These are phyloP conservation scores for Pseudogymnoascus sp. DNA, from an alignment of 2,329 filamentous ascomycete genomes.

Conservation along the genomic window DNA sequence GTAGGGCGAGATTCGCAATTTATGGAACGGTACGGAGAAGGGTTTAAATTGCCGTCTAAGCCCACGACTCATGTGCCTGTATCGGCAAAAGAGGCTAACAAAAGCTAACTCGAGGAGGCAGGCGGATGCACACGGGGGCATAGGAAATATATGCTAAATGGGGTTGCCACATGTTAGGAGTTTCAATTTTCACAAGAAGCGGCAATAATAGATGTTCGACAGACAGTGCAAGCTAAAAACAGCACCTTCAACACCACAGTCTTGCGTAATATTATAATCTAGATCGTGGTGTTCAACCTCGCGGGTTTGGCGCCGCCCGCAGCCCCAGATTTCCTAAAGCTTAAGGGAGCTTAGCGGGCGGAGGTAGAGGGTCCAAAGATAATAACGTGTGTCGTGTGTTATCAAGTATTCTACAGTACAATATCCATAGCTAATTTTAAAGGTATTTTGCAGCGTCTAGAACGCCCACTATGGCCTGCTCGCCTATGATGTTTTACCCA, in stretches of 20 bases:
- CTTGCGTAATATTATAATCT: neutral
- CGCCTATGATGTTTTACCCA: no score
- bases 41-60: conserved; percentile 10
- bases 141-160: neutral
- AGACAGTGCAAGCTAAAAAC: neutral
- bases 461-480: no score
- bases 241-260: neutral
- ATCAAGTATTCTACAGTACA: no score
- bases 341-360: no score
- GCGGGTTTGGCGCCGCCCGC: no score
- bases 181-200: neutral
- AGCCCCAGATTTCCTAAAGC: no score
- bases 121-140: neutral
- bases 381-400: no score
- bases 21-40: conserved; percentile 21
- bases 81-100: neutral
- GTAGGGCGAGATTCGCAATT: conserved; percentile 17
- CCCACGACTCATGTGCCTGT: neutral
- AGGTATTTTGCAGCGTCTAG: no score
- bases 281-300: no score
- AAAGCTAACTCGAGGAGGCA: neutral
- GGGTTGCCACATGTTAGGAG: neutral
- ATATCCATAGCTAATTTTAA: no score
- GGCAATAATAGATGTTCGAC: neutral
- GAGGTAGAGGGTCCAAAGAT: no score